Conservation (phyloP, 306 rosid species). For the Lablab purpureus region DNA sequence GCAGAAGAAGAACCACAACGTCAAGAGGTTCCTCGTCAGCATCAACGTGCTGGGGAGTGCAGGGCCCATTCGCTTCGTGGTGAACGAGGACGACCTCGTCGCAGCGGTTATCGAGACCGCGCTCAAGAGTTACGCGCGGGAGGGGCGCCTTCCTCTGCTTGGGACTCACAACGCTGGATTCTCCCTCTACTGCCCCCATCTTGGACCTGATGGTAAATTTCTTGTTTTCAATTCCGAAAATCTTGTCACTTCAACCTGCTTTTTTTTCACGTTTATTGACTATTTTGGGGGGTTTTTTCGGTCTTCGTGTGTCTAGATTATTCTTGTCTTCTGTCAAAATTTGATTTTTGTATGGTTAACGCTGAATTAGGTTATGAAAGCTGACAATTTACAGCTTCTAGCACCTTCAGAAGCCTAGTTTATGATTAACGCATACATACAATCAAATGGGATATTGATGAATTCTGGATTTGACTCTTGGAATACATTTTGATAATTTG, state of each 20-base stretch:
- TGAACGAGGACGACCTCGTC: slow-evolving; percentile 69
- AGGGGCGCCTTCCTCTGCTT: slow-evolving; percentile 83
- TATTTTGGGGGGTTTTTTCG: too few species aligned
- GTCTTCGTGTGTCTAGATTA: too few species aligned
- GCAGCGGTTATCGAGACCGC: slow-evolving; percentile 83
- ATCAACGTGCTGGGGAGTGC: slow-evolving; percentile 88
- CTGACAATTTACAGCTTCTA: too few species aligned
- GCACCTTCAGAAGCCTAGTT: too few species aligned
- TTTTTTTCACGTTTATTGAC: too few species aligned
- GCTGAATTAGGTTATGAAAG: too few species aligned
- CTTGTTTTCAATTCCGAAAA: too few species aligned
- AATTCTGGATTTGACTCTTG: neutral
- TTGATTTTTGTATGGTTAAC: too few species aligned
- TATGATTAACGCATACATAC: too few species aligned
- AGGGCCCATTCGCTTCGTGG: slow-evolving; percentile 93
- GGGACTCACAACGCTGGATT: slow-evolving; percentile 68
- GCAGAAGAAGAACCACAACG: slow-evolving; percentile 81
- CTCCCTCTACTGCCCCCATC: slow-evolving; percentile 72
- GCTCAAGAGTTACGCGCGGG: slow-evolving; percentile 86
- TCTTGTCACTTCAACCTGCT: too few species aligned
- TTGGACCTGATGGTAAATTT: slow-evolving; percentile 74
- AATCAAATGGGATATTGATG: neutral
- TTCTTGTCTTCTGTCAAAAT: too few species aligned
- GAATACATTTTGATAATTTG: too few species aligned
- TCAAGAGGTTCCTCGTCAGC: slow-evolving; percentile 77